phyloP scores from a whole-genome alignment of 108 stramenopile species.

The Conticribra guillardii region DNA sequence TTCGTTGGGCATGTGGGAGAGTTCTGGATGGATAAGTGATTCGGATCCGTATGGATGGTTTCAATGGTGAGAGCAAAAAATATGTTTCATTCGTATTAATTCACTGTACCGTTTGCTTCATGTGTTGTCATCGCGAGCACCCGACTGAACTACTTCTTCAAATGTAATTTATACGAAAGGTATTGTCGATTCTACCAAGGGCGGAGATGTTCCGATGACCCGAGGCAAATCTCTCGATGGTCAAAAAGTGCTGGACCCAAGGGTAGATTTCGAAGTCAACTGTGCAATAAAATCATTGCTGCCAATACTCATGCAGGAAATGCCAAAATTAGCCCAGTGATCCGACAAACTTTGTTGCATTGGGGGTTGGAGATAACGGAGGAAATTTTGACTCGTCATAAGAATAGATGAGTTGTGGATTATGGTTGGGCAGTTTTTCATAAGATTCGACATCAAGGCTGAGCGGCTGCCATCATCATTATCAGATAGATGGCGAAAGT shows the following conservation, averaged over 20 bases:
- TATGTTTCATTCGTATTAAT: too few species aligned
- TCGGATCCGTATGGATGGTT: constrained; percentile 98
- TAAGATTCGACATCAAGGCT: too few species aligned
- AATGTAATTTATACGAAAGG: too few species aligned
- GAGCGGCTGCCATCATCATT: too few species aligned
- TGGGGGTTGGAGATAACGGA: constrained; percentile 94
- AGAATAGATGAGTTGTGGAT: too few species aligned
- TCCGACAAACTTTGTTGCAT: constrained; percentile 95
- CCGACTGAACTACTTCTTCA: too few species aligned
- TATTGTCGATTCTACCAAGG: constrained; percentile 97
- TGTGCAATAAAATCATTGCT: constrained; percentile 91
- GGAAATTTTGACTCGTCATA: constrained; percentile 67
- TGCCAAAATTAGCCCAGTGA: constrained; percentile 86
- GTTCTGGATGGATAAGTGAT: constrained; percentile 86
- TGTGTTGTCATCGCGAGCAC: too few species aligned
- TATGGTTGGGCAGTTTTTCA: too few species aligned
- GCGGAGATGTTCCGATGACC: constrained; percentile 84
- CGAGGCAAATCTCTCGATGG: constrained; percentile 91
- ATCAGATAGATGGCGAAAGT: too few species aligned
- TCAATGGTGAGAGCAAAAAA: constrained; percentile 80
- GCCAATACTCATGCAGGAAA: constrained; percentile 58
- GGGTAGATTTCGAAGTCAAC: constrained; percentile 91
- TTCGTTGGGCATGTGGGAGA: constrained; percentile 93
- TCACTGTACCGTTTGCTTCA: too few species aligned
- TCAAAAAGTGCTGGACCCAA: constrained; percentile 78